Evolutionary conservation across 148 eudicot species (phyloP), one percentile per base, ranked within the genome.

Genomic region (Camellia lanceoleosa): DNA sequence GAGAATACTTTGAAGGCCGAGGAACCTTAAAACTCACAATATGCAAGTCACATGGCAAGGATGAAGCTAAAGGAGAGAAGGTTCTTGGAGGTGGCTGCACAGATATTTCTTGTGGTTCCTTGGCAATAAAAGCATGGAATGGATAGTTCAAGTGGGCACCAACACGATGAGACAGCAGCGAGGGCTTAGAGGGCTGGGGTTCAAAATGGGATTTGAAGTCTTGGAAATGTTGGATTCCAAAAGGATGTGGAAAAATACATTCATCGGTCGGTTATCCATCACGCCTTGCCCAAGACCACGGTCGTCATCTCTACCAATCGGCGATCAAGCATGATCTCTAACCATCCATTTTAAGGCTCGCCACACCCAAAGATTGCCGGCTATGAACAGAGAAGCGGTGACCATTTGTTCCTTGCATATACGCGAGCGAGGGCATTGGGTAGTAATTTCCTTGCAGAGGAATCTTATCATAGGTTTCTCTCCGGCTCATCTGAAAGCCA

Each of bases 241-340:
- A 58, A 87, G 85, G 75, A 97, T 71, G 77, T 97, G 98, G 84
- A 97, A 94, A 51, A 91, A 63, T 20, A 94, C 87, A 68, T 91
- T 97, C 95, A 90, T 88, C 0, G 98, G 89, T 71, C 93, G 97
- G 85, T 97, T 97, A 82, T 97, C 99, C 83, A 83, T 87, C 46
- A 97, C 95, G 49, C 98, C 99, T 82, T 94, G 99, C 64, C 99
- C 99, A 66, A 97, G 94, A 54, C 99, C 99, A 83, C 99, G 98
- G 0, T 93, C 99, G 77, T 97, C 99, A 58, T 97, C 99, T 59
- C 80, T 15, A 78, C 55, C 38, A 97, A 84, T 59, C 99, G 92
- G 7, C 99, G 92, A 74, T 97, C 99, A 73, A 97, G 95, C 99
- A 97, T 97, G 72, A 97, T 84, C 82, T 97, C 99, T 4, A 97